These are phyloP conservation scores for Sclerotinia nivalis DNA, from an alignment of 2,329 filamentous ascomycete genomes.

Conservation along the genomic window DNA sequence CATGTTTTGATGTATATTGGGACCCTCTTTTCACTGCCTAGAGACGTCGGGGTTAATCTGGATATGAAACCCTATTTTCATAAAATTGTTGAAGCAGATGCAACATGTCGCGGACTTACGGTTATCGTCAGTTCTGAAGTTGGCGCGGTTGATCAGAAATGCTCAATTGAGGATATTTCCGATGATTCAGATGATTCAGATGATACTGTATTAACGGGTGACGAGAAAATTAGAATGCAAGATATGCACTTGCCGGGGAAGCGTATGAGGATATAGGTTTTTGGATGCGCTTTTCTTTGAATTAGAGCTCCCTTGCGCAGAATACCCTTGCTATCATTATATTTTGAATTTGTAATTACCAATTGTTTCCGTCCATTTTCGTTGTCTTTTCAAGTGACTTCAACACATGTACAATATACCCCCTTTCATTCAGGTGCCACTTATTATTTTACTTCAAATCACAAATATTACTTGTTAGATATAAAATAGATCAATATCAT, in stretches of 20 bases:
- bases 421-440: too few species aligned
- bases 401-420: not conserved
- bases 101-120: not conserved
- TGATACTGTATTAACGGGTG: not conserved
- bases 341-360: not conserved
- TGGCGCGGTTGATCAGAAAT: not conserved
- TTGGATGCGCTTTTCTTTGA: not conserved
- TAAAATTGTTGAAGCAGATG: not conserved
- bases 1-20: constrained; percentile 21
- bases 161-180: not conserved
- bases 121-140: not conserved
- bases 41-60: not conserved
- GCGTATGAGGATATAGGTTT: not conserved
- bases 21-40: not conserved
- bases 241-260: not conserved
- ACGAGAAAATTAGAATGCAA: not conserved
- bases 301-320: rapidly evolving
- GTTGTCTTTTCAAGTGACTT: not conserved
- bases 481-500: too few species aligned
- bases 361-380: not conserved
- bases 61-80: not conserved
- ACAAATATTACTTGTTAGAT: too few species aligned
- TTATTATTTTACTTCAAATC: too few species aligned
- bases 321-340: not conserved
- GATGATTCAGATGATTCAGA: constrained; percentile 17